Conservation (phyloP, 2,329 filamentous ascomycete genomes). For the Pestalotiopsis sp. region DNA sequence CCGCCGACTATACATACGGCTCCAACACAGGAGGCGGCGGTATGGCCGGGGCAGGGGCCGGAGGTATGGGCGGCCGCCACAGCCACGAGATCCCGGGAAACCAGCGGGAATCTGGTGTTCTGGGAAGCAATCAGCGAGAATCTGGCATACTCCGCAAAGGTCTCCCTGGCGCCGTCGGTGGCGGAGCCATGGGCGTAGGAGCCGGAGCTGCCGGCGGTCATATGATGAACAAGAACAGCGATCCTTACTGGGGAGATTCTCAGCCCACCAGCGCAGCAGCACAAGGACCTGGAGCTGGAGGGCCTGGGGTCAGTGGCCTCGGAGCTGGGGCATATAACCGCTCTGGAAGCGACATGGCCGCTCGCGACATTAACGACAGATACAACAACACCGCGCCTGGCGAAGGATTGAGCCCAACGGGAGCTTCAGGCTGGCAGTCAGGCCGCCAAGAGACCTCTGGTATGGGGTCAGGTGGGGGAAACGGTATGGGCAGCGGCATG, state of each 20-base stretch:
- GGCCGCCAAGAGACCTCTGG: neutral
- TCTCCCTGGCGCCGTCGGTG: neutral
- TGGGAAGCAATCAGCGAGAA: neutral
- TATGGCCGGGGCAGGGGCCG: neutral
- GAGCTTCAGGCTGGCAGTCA: neutral
- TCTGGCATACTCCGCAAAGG: neutral
- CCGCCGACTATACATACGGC: slow-evolving; percentile 14
- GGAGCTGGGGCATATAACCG: neutral
- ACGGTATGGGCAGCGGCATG: neutral
- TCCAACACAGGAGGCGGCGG: neutral
- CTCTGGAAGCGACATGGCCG: neutral
- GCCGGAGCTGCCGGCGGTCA: slow-evolving; percentile 10
- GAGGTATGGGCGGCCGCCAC: neutral
- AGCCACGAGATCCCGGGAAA: neutral
- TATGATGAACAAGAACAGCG: slow-evolving; percentile 15
- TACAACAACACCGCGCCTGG: neutral
- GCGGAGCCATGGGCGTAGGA: neutral
- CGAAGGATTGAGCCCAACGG: neutral
- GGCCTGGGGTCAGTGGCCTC: neutral
- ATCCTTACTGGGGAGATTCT: slow-evolving; percentile 12
- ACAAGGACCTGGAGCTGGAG: neutral
- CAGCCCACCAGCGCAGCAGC: neutral
- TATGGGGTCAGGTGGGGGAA: neutral
- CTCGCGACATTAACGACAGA: neutral
- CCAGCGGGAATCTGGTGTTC: neutral